Percentiles rank a stretch among this genome's conserved stretches.
Conservation (phyloP, 148 eudicot species). For the Limonium bicolor region DNA sequence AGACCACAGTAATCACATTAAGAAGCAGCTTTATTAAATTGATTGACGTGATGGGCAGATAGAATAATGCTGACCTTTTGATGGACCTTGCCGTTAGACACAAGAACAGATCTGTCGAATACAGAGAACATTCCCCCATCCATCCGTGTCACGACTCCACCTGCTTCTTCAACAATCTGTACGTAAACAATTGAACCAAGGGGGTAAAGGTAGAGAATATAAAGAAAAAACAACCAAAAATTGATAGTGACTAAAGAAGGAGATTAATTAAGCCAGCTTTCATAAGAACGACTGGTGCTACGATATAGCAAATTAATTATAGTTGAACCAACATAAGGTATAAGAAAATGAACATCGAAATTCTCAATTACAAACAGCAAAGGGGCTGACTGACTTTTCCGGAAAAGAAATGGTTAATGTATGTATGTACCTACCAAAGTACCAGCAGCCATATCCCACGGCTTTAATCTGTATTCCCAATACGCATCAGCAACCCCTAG, state of each 20-base stretch:
- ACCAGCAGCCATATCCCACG: slow-evolving; percentile 99
- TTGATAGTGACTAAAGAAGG: no score
- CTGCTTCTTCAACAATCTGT: slow-evolving; percentile 98
- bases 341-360: no score
- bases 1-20: no score
- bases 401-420: neutral
- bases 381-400: no score
- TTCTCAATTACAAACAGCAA: no score
- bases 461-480: slow-evolving; percentile 94
- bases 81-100: slow-evolving; percentile 67
- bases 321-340: no score
- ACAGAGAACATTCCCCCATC: slow-evolving; percentile 74
- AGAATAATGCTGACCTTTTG: slow-evolving; percentile 70
- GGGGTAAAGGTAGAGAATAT: slow-evolving; percentile 1
- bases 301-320: no score
- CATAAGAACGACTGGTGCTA: no score
- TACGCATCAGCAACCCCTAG: slow-evolving; percentile 82
- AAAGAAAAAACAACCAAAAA: no score
- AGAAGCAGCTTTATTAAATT: no score
- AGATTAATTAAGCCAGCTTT: no score
- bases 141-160: slow-evolving; percentile 81
- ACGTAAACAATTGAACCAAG: slow-evolving; percentile 1
- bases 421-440: slow-evolving; percentile 70
- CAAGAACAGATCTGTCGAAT: slow-evolving; percentile 82
- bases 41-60: no score